A percentile compares a stretch with the other conserved stretches of the same genome.
phyloP scores from a whole-genome alignment of 2,329 filamentous ascomycete species.

The Zymoseptoria brevis region DNA sequence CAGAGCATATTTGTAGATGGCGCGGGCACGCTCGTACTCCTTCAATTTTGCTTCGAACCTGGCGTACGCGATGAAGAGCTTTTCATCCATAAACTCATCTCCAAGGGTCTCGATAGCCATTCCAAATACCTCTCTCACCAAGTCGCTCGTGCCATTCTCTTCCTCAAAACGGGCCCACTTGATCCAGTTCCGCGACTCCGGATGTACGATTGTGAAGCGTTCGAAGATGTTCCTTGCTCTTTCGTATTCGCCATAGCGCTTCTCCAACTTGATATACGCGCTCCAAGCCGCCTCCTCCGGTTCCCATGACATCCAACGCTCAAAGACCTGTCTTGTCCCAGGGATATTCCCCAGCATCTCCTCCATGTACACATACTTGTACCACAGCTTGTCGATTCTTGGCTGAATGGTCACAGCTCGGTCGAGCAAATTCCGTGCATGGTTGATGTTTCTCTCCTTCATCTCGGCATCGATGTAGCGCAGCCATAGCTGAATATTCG shows the following conservation, averaged over 20 bases:
- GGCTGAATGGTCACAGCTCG: slow-evolving; percentile 89
- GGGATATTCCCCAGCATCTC: slow-evolving; percentile 93
- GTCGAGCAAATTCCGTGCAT: slow-evolving; percentile 88
- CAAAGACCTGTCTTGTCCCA: slow-evolving; percentile 87
- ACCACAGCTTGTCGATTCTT: slow-evolving; percentile 93
- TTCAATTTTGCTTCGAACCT: slow-evolving; percentile 90
- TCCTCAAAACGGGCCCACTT: slow-evolving; percentile 98
- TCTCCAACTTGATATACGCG: slow-evolving; percentile 94
- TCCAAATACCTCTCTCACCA: slow-evolving; percentile 87
- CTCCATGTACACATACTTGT: slow-evolving; percentile 98
- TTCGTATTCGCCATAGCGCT: slow-evolving; percentile 86
- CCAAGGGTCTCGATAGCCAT: slow-evolving; percentile 80
- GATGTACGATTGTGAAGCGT: slow-evolving; percentile 84
- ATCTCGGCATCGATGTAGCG: slow-evolving; percentile 95
- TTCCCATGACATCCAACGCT: slow-evolving; percentile 98
- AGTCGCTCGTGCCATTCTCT: slow-evolving; percentile 82
- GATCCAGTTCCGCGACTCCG: slow-evolving; percentile 94
- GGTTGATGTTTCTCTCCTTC: slow-evolving; percentile 91
- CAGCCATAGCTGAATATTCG: slow-evolving; percentile 80
- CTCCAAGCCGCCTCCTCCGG: slow-evolving; percentile 93
- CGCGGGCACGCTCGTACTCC: slow-evolving; percentile 85
- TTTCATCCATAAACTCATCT: slow-evolving; percentile 93
- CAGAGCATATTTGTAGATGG: slow-evolving; percentile 94
- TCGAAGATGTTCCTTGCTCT: slow-evolving; percentile 84
- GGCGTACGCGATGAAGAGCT: slow-evolving; percentile 91